Conservation (phyloP, 2,329 filamentous ascomycete species). For the Zopfia rhizophila region DNA sequence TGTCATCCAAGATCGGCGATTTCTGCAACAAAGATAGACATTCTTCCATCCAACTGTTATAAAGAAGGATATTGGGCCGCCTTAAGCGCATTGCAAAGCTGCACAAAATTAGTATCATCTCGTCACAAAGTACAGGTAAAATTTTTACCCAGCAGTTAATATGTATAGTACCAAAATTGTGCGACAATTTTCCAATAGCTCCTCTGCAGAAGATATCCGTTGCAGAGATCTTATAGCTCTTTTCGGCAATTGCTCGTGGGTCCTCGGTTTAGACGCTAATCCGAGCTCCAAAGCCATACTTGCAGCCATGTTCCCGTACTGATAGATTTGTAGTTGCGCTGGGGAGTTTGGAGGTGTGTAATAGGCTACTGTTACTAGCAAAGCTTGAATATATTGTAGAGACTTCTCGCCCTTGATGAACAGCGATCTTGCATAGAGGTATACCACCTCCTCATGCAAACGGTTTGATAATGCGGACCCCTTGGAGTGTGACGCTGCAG, state of each 20-base stretch:
- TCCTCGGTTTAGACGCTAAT: conserved; percentile 47
- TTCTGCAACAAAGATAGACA: conserved; percentile 43
- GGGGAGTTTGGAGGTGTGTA: conserved; percentile 46
- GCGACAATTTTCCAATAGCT: conserved; percentile 47
- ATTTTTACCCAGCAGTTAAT: conserved; percentile 39
- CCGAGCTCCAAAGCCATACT: conserved; percentile 51
- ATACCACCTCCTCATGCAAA: conserved; percentile 46
- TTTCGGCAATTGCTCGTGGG: conserved; percentile 50
- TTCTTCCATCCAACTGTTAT: conserved; percentile 52
- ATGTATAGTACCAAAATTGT: conserved; percentile 45
- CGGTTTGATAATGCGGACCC: conserved; percentile 43
- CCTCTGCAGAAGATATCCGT: conserved; percentile 46
- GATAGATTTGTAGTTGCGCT: conserved; percentile 46
- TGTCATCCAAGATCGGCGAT: conserved; percentile 43
- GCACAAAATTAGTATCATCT: conserved; percentile 5
- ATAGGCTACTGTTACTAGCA: conserved; percentile 47
- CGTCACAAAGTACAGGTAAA: not conserved
- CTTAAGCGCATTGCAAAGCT: conserved; percentile 46
- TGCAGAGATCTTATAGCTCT: conserved; percentile 43
- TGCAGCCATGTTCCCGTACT: conserved; percentile 48
- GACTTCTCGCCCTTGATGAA: conserved; percentile 52
- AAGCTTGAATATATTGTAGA: conserved; percentile 47
- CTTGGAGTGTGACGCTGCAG: conserved; percentile 46
- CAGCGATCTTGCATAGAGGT: conserved; percentile 43
- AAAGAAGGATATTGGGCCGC: conserved; percentile 45